Conservation (phyloP, 208 protist species). For the Balamuthia mandrillaris region DNA sequence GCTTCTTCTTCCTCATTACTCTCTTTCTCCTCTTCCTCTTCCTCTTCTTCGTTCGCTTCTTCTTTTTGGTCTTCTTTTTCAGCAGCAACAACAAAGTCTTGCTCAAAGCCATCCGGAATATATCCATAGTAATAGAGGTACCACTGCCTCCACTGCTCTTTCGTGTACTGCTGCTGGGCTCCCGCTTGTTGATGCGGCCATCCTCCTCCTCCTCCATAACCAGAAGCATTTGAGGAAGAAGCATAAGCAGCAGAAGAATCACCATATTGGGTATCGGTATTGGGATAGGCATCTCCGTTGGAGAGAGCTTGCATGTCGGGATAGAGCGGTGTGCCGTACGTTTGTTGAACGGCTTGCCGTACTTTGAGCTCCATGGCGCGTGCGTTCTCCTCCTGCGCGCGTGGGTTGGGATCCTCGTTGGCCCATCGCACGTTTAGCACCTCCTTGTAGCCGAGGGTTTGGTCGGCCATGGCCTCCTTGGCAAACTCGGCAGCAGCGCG, state of each 20-base stretch:
- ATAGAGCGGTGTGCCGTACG: not conserved
- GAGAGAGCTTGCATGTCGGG: not conserved
- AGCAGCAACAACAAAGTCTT: no score
- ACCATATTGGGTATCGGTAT: not conserved
- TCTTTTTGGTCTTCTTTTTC: no score
- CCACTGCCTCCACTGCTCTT: not conserved
- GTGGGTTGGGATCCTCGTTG: conserved; percentile 56
- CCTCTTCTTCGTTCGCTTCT: no score
- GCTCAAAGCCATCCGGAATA: no score
- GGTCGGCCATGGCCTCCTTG: conserved; percentile 66
- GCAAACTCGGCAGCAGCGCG: conserved; percentile 64
- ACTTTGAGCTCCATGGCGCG: not conserved
- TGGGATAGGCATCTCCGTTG: not conserved
- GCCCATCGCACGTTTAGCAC: conserved; percentile 58
- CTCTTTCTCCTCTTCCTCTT: no score
- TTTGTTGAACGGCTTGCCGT: not conserved
- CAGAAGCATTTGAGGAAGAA: no score
- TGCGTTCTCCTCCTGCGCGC: not conserved
- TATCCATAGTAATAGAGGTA: not conserved
- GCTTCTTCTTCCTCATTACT: no score
- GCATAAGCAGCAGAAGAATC: no score
- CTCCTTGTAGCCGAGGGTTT: not conserved
- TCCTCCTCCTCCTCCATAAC: not conserved
- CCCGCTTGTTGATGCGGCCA: not conserved
- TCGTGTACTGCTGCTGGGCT: not conserved